Evolutionary conservation across 805 yeast species (phyloP), one percentile per base, ranked within the genome.

Genomic region (Zygotorulaspora sp.): DNA sequence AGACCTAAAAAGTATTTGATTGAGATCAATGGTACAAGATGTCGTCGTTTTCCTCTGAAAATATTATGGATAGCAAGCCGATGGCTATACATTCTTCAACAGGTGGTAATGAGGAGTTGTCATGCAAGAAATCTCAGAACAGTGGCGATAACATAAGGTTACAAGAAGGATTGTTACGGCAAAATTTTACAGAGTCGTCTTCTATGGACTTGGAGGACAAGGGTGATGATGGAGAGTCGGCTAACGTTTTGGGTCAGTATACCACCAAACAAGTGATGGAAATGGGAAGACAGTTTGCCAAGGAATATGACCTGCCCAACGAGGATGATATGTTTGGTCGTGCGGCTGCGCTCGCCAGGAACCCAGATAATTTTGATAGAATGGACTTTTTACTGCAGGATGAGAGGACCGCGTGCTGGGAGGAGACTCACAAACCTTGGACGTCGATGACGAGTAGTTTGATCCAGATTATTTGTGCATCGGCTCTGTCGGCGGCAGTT

Each of bases 401-500:
- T 1, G 85, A 80, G 50, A 77, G 77, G 47, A 49, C 61, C 17
- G 70, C 67, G 0, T 63, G 79, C 23, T 57, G 72, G 46, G 57
- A 58, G 35, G 88, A 73, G 43, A 52, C 51, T 17, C 58, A 66
- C 20, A 71, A 68, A 30, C 73, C 71, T 12, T 75, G 71, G 76
- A 58, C 57, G 26, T 45, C 52, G 9, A 56, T 63, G 42, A 65
- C 65, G 15, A 46, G 51, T 7, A 75, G 70, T 41, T 64, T 81
- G 49, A 57, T 73, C 44, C 75, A 66, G 42, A 74, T 80, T 39
- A 75, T 81, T 38, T 70, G 78, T 10, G 71, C 79, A 47, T 78
- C 82, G n/a, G 80, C 87, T 1, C 71, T 80, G 75, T 82, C 84
- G 36, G 89, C 88, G 14, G 83, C 83, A 14, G 82, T 80, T 27